Evolutionary conservation across 2,329 filamentous ascomycete species (phyloP).

Genomic region (Cordyceps cateniannulata): DNA sequence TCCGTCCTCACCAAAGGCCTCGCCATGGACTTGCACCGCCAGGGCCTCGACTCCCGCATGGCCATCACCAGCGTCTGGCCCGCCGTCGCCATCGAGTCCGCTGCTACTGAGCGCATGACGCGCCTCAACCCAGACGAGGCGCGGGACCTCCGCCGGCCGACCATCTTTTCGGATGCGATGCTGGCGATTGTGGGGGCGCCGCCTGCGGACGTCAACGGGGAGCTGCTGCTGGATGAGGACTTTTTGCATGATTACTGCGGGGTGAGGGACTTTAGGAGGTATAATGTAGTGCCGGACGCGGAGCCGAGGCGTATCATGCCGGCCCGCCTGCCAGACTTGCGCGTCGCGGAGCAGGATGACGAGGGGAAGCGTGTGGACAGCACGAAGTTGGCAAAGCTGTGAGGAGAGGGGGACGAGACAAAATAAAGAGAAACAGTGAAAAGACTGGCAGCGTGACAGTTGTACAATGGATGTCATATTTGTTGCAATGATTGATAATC

Average conservation of each 20-base stretch:
- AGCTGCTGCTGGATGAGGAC: conserved; percentile 72
- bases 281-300: conserved; percentile 59
- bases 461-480: too few species aligned
- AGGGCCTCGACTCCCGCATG: conserved; percentile 56
- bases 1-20: conserved; percentile 73
- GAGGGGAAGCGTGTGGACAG: conserved; percentile 70
- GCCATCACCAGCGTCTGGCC: conserved; percentile 80
- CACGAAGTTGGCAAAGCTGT: conserved; percentile 37
- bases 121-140: conserved; percentile 37
- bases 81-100: conserved; percentile 67
- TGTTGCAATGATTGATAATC: too few species aligned
- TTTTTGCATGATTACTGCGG: conserved; percentile 61
- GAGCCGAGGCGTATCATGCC: conserved; percentile 75
- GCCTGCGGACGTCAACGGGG: conserved; percentile 58
- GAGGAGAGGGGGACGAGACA: neutral
- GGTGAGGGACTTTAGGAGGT: conserved; percentile 65
- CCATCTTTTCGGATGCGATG: conserved; percentile 75
- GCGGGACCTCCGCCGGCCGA: conserved; percentile 59
- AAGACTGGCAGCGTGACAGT: neutral
- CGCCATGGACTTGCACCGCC: conserved; percentile 71
- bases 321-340: conserved; percentile 57
- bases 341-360: conserved; percentile 72
- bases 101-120: conserved; percentile 56
- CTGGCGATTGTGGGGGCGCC: conserved; percentile 62
- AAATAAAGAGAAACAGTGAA: neutral